Conservation (phyloP, 1,284 basidiomycete genomes). For the Xanthoconium separans region DNA sequence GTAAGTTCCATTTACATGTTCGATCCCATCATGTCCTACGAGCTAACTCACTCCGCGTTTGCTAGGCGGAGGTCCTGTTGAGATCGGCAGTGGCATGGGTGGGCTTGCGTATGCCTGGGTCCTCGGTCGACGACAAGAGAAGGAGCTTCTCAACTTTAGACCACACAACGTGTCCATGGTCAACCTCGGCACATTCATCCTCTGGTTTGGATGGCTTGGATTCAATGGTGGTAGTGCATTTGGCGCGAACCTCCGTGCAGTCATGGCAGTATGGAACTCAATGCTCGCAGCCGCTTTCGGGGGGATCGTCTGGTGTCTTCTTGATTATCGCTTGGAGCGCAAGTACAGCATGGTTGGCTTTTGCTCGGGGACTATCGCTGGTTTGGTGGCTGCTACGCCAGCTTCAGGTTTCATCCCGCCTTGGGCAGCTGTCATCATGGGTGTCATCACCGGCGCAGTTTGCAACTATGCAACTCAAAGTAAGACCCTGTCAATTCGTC, state of each 20-base stretch:
- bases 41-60: not conserved
- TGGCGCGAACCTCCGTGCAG: slow-evolving; percentile 87
- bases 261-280: slow-evolving; percentile 86
- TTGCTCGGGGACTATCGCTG: slow-evolving; percentile 81
- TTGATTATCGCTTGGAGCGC: slow-evolving; percentile 82
- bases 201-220: slow-evolving; percentile 88
- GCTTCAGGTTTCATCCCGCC: slow-evolving; percentile 68
- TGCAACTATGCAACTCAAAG: slow-evolving; percentile 90
- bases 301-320: slow-evolving; percentile 85
- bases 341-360: slow-evolving; percentile 89
- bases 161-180: slow-evolving; percentile 93
- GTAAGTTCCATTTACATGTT: slow-evolving; percentile 32
- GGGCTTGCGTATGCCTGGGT: slow-evolving; percentile 90
- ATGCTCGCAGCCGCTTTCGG: slow-evolving; percentile 79
- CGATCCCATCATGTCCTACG: not conserved
- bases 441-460: slow-evolving; percentile 69
- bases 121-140: slow-evolving; percentile 72
- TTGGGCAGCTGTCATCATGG: slow-evolving; percentile 76
- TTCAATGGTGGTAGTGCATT: slow-evolving; percentile 81
- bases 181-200: slow-evolving; percentile 82
- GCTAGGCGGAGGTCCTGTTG: slow-evolving; percentile 86
- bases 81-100: slow-evolving; percentile 87
- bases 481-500: slow-evolving; percentile 39
- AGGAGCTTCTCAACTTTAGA: slow-evolving; percentile 84
- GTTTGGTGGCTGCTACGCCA: slow-evolving; percentile 89